A percentile compares a stretch with the other conserved stretches of the same genome.
Evolutionary conservation across 2,329 filamentous ascomycete species (phyloP).

Genomic region (Epicoccum nigrum): DNA sequence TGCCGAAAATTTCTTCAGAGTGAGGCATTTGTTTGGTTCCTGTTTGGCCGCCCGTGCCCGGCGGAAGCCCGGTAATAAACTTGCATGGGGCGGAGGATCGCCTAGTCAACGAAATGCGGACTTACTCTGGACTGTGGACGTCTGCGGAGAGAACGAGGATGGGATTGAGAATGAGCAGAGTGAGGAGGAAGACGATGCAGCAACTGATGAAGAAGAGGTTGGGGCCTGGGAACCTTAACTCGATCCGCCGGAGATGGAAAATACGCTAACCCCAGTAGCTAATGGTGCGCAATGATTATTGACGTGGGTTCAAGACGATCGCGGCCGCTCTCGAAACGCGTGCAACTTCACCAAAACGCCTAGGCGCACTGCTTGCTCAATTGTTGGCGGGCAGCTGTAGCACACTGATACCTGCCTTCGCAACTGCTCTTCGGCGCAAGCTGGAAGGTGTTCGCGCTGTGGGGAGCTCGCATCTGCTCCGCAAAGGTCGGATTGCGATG

Average conservation of each 20-base stretch:
- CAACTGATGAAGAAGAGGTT: slow-evolving; percentile 17
- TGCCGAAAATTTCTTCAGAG: slow-evolving; percentile 44
- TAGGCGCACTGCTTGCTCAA: slow-evolving; percentile 1
- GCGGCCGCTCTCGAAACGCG: slow-evolving; percentile 19
- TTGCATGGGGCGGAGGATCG: slow-evolving; percentile 28
- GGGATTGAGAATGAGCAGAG: slow-evolving; percentile 15
- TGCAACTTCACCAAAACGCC: slow-evolving; percentile 16
- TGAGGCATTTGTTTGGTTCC: slow-evolving; percentile 47
- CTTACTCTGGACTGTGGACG: slow-evolving; percentile 35
- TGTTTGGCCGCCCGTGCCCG: slow-evolving; percentile 36
- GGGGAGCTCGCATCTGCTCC: slow-evolving; percentile 18
- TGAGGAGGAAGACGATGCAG: slow-evolving; percentile 16
- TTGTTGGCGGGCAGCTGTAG: slow-evolving; percentile 1
- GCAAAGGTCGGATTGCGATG: slow-evolving; percentile 13
- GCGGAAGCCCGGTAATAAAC: slow-evolving; percentile 36
- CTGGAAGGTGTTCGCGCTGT: slow-evolving; percentile 6
- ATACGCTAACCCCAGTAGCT: slow-evolving; percentile 6
- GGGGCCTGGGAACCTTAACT: slow-evolving; percentile 17
- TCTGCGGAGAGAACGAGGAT: slow-evolving; percentile 17
- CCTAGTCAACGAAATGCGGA: slow-evolving; percentile 29
- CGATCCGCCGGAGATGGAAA: slow-evolving; percentile 13
- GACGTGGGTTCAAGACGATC: slow-evolving; percentile 16
- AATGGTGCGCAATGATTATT: slow-evolving; percentile 5
- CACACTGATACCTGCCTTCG: background rate
- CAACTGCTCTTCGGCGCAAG: background rate